Base-by-base conservation (phyloP, 345 rosid species). In the Aquilaria sinensis region DNA sequence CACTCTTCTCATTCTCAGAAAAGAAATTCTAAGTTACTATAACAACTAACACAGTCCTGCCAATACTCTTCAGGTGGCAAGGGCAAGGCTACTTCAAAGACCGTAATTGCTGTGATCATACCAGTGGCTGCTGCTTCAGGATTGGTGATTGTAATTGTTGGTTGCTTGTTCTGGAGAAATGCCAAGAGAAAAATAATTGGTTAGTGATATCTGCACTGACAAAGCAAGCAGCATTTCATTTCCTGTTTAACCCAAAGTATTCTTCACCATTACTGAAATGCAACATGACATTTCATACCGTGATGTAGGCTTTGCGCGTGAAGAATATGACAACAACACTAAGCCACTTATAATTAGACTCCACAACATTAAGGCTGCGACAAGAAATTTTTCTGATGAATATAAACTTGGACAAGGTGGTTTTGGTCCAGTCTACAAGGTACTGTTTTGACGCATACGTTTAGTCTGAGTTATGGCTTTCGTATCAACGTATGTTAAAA, bases 371-470 rank as follows among this genome's bases (percentile, higher is more conserved):
- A 70, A 60, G 63, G 65, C 7, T 23, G 86, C 78, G 41, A 82
- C 81, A 3, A 16, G 66, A 9, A 58, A 74, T 51, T 82, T 81
- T 64, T 76, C 78, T 4, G 65, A 58, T 6, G 55, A 47, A 29
- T 8, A 70, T 23, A 75, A 75, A 60, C 80, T 79, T 3, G 86
- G 83, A 56, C 55, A 72, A 59, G 81, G 81, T n/a, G 84, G 75
- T 30, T 77, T 77, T 33, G 84, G 79, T 64, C 70, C 73, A 33
- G 75, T 80, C 67, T 77, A 23, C 23, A 23, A 23, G 23, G 23
- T 23, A 23, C 23, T 23, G 23, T 23, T 23, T 23, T 23, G 23
- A 23, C 23, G 23, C 23, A 23, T 23, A 23, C 23, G 23, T 23
- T 23, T 23, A 23, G 23, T 23, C 23, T 23, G 23, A 23, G 23